Conservation (phyloP, 2,329 filamentous ascomycete species). For the Lomentospora prolificans region DNA sequence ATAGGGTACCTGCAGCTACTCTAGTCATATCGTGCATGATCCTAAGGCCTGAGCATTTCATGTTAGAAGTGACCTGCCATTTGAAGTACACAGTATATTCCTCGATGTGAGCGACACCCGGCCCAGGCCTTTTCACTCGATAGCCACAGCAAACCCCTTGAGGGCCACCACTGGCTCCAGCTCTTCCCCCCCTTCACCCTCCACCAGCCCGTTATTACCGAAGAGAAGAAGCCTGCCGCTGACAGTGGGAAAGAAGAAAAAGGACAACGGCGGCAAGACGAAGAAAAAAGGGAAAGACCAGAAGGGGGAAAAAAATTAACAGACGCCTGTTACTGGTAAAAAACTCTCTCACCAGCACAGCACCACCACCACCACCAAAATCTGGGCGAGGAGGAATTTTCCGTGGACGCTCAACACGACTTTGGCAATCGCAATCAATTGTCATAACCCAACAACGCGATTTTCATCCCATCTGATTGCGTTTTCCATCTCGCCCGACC, state of each 20-base stretch:
- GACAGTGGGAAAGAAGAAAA: not conserved
- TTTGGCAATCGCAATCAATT: constrained; percentile 8
- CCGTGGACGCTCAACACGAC: not conserved
- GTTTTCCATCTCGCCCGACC: constrained; percentile 9
- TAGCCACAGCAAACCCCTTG: too few relatives aligned
- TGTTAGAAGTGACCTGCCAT: not conserved
- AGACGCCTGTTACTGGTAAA: not conserved
- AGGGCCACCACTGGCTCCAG: too few relatives aligned
- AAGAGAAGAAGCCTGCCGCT: not conserved
- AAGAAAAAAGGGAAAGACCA: not conserved
- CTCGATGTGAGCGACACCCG: too few relatives aligned
- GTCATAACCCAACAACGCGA: constrained; percentile 7
- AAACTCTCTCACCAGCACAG: constrained; percentile 1
- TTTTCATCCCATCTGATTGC: constrained; percentile 10
- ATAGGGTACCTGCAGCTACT: too few relatives aligned
- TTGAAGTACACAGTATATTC: too few relatives aligned
- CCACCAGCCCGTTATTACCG: not conserved
- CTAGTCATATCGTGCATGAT: not conserved
- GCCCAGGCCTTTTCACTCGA: too few relatives aligned
- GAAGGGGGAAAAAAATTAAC: constrained; percentile 6
- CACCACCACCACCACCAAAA: constrained; percentile 2
- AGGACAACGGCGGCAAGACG: not conserved
- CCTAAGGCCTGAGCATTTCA: not conserved
- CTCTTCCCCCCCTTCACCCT: not conserved
- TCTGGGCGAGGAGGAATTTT: constrained; percentile 1